phyloP scores from a whole-genome alignment of 495 filamentous ascomycete species.

The Aspergillus panamensis region DNA sequence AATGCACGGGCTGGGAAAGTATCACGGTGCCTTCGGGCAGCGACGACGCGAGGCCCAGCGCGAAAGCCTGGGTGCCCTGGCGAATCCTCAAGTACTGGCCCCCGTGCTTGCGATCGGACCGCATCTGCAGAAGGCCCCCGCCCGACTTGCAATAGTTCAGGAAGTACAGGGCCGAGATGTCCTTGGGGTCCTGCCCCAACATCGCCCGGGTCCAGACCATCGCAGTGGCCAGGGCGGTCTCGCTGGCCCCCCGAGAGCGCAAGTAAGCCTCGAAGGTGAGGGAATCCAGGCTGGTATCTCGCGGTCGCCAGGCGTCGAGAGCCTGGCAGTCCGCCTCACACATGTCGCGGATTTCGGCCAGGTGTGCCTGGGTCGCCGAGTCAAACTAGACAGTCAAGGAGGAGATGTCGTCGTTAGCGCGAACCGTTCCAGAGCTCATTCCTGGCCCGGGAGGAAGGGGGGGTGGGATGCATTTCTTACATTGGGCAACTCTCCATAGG shows the following conservation, averaged over 20 bases:
- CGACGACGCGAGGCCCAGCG: slow-evolving; percentile 21
- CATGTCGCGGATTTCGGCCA: slow-evolving; percentile 20
- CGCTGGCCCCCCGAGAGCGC: slow-evolving; percentile 19
- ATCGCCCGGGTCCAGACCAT: slow-evolving; percentile 42
- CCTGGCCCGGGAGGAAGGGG: neutral
- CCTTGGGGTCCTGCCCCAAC: slow-evolving; percentile 39
- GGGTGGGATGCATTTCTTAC: slow-evolving; percentile 17
- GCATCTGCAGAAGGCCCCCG: slow-evolving; percentile 36
- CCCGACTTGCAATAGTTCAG: slow-evolving; percentile 48
- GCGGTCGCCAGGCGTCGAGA: slow-evolving; percentile 14
- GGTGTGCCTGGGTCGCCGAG: neutral
- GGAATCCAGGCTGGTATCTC: slow-evolving; percentile 25
- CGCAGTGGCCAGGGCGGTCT: slow-evolving; percentile 24
- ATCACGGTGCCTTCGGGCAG: slow-evolving; percentile 23
- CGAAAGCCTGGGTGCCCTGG: slow-evolving; percentile 35
- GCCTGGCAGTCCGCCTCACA: slow-evolving; percentile 26
- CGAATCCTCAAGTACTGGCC: slow-evolving; percentile 43
- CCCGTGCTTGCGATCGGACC: slow-evolving; percentile 40
- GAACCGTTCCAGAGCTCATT: too few relatives aligned
- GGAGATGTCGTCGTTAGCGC: too few relatives aligned
- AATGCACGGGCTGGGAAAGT: slow-evolving; percentile 22
- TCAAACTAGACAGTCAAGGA: slow-evolving; percentile 6
- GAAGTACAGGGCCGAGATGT: slow-evolving; percentile 46
- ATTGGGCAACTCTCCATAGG: slow-evolving; percentile 30
- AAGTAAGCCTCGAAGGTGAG: slow-evolving; percentile 33